phyloP scores from a whole-genome alignment of 306 rosid species.

The Carpinus viminea region DNA sequence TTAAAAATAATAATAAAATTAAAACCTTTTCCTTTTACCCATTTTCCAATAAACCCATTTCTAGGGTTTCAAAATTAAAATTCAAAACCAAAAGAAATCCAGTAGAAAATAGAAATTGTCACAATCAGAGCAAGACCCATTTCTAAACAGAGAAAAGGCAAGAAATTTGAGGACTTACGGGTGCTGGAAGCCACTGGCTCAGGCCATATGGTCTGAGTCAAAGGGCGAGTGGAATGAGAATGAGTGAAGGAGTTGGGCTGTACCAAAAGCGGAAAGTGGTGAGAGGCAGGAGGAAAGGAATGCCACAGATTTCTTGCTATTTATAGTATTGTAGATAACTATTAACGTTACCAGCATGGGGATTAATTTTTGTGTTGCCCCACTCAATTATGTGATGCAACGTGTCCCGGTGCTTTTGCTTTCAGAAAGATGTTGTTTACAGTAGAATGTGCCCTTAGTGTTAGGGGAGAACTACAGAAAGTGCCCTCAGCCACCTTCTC shows the following conservation, averaged over 20 bases:
- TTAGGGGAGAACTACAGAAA: no score
- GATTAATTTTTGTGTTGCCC: background rate
- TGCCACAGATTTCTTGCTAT: background rate
- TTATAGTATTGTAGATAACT: background rate
- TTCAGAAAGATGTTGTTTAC: no score
- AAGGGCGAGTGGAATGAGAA: background rate
- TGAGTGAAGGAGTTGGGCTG: background rate
- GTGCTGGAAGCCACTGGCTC: background rate
- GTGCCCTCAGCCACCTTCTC: background rate
- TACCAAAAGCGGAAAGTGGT: background rate
- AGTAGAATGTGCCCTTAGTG: no score
- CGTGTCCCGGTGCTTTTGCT: background rate
- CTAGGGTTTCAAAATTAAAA: background rate
- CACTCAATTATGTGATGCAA: background rate
- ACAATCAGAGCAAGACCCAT: background rate
- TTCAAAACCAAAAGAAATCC: background rate
- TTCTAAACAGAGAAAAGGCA: background rate
- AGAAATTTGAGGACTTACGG: background rate
- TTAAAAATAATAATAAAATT: background rate
- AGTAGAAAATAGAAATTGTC: background rate
- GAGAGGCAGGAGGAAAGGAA: no score
- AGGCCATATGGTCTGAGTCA: background rate
- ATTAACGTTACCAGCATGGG: background rate
- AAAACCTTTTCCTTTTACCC: background rate
- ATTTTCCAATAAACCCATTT: background rate